Evolutionary conservation across 164 flowering plant genomes (phyloP).

Genomic region (Annona squamosa): DNA sequence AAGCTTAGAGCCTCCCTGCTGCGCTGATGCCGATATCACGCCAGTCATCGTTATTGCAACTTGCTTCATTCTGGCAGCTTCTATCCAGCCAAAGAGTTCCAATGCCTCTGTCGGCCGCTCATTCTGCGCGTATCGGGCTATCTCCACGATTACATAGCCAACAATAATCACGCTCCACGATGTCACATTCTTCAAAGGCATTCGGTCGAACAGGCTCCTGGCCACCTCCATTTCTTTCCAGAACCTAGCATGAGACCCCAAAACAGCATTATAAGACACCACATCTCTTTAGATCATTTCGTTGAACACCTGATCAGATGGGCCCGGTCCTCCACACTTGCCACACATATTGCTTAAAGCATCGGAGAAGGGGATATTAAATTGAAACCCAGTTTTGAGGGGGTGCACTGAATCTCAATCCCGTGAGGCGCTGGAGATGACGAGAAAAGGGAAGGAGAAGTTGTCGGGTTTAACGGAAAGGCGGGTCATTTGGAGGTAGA

Average conservation of each 20-base stretch:
- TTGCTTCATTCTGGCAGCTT: conserved; percentile 18
- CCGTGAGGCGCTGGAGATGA: conserved; percentile 26
- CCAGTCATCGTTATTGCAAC: conserved; percentile 28
- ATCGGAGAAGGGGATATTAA: conserved; percentile 14
- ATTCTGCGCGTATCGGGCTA: conserved; percentile 22
- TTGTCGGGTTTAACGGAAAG: conserved; percentile 18
- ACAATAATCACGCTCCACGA: conserved; percentile 33
- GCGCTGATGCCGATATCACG: conserved; percentile 27
- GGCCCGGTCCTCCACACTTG: conserved; percentile 17
- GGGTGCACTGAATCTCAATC: conserved; percentile 19
- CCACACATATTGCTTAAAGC: conserved; percentile 30
- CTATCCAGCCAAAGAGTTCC: conserved; percentile 17
- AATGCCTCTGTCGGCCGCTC: conserved; percentile 27
- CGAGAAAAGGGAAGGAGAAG: conserved; percentile 26
- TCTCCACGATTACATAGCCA: conserved; percentile 6
- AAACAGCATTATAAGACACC: conserved; percentile 26
- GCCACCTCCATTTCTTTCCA: conserved; percentile 21
- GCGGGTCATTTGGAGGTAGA: conserved; percentile 20
- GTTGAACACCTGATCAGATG: conserved; percentile 11
- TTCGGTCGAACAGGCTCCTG: conserved; percentile 19
- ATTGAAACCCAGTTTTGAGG: conserved; percentile 15
- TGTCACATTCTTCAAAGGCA: conserved; percentile 28
- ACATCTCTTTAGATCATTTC: conserved; percentile 27
- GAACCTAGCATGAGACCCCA: conserved; percentile 23
- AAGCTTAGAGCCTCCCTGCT: conserved; percentile 26